phyloP scores from a whole-genome alignment of 1,284 basidiomycete genomes.

The Paramarasmius palmivorus region DNA sequence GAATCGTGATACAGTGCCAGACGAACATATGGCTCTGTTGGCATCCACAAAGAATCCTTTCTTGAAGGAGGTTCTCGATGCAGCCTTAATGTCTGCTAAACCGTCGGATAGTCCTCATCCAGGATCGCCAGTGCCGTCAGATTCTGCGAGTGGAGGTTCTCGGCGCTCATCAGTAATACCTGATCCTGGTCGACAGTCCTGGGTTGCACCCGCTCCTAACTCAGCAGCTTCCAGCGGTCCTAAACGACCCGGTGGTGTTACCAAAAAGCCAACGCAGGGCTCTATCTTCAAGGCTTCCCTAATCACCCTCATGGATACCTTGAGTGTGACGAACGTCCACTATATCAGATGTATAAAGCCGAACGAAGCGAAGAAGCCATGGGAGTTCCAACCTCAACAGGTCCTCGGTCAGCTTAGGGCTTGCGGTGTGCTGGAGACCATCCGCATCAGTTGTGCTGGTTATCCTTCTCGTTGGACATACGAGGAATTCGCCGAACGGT shows the following conservation, averaged over 20 bases:
- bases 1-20: conserved; percentile 98
- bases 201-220: conserved; percentile 50
- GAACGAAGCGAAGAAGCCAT: conserved; percentile 94
- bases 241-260: conserved; percentile 52
- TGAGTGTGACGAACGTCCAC: conserved; percentile 97
- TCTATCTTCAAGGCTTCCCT: conserved; percentile 98
- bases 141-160: conserved; percentile 71
- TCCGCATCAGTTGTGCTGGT: conserved; percentile 97
- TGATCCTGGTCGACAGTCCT: conserved; percentile 78
- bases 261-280: conserved; percentile 94
- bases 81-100: conserved; percentile 78
- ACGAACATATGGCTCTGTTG: conserved; percentile 92
- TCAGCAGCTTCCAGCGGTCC: conserved; percentile 38
- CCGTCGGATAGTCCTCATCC: conserved; percentile 63
- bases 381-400: conserved; percentile 96
- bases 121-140: conserved; percentile 70
- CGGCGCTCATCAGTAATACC: conserved; percentile 82
- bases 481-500: conserved; percentile 99
- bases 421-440: conserved; percentile 99
- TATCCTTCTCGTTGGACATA: conserved; percentile 99
- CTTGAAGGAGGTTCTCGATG: conserved; percentile 92
- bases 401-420: conserved; percentile 95
- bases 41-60: conserved; percentile 88
- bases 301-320: conserved; percentile 94
- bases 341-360: conserved; percentile 99